Conservation (phyloP, 306 rosid species). For the Castanea crenata region DNA sequence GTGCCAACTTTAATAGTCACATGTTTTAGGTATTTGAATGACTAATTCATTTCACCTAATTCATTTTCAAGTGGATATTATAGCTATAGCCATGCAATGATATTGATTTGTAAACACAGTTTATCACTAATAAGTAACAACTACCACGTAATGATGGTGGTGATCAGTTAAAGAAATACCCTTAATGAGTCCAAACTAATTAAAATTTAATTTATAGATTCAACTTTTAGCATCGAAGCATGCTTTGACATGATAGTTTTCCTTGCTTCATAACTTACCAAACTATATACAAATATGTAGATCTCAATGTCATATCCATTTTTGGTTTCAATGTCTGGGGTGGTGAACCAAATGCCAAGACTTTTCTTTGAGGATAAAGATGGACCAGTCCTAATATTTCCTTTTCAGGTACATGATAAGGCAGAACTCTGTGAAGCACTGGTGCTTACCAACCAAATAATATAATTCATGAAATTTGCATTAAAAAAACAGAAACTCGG, state of each 20-base stretch:
- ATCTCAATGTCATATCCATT: too few relatives aligned
- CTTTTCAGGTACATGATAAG: not conserved
- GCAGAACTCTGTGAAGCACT: slow-evolving; percentile 34
- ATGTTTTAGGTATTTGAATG: slow-evolving; percentile 17
- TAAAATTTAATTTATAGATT: not conserved
- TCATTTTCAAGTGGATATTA: not conserved
- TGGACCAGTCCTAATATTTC: not conserved
- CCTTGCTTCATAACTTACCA: not conserved
- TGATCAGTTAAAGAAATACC: not conserved
- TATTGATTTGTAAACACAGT: slow-evolving; percentile 3
- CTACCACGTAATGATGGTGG: not conserved
- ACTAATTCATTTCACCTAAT: slow-evolving; percentile 19
- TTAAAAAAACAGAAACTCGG: too few relatives aligned
- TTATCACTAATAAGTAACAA: not conserved
- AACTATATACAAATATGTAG: too few relatives aligned
- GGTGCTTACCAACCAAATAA: slow-evolving; percentile 8
- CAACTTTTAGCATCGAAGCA: not conserved
- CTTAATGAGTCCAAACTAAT: too few relatives aligned
- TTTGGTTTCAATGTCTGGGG: not conserved
- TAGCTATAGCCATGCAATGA: slow-evolving; percentile 8
- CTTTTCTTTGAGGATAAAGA: slow-evolving; percentile 16
- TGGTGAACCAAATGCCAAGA: slow-evolving; percentile 32
- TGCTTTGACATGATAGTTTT: not conserved
- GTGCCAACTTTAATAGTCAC: slow-evolving; percentile 28
- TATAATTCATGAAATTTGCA: too few relatives aligned